Conservation (phyloP, 2,329 filamentous ascomycete species). For the Colletotrichum spinosum region DNA sequence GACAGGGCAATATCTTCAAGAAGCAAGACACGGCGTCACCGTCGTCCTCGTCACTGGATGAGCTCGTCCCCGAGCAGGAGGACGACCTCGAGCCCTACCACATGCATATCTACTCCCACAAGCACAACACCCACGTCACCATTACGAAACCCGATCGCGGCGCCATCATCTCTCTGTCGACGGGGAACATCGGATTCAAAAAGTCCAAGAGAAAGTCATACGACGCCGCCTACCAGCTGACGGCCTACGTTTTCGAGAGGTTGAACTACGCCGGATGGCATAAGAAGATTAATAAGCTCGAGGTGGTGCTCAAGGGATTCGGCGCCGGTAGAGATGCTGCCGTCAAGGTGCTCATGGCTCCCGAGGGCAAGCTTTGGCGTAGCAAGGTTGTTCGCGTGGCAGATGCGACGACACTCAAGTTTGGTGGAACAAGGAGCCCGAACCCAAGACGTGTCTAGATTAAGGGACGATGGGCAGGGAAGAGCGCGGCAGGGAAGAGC, state of each 20-base stretch:
- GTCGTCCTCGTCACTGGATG: conserved; percentile 30
- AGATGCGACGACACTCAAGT: conserved; percentile 91
- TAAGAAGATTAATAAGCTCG: conserved; percentile 79
- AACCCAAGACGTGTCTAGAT: conserved; percentile 80
- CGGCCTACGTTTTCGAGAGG: conserved; percentile 83
- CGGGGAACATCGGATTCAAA: conserved; percentile 91
- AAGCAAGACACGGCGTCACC: conserved; percentile 28
- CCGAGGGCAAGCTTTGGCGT: conserved; percentile 82
- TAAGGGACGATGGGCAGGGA: neutral
- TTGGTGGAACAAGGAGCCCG: conserved; percentile 90
- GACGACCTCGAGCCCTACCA: conserved; percentile 76
- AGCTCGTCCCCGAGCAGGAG: conserved; percentile 45
- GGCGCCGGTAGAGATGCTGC: conserved; percentile 89
- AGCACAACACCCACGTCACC: conserved; percentile 96
- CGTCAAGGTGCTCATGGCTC: conserved; percentile 88
- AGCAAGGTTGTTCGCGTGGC: conserved; percentile 82
- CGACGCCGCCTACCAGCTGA: conserved; percentile 92
- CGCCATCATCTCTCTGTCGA: conserved; percentile 82
- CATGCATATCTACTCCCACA: conserved; percentile 86
- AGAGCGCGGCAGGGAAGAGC: neutral
- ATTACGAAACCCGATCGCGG: conserved; percentile 85
- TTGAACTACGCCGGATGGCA: conserved; percentile 86
- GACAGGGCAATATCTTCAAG: neutral
- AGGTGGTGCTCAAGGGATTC: conserved; percentile 87
- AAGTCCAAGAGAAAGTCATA: conserved; percentile 85